phyloP scores from a whole-genome alignment of 2,329 filamentous ascomycete species.

The Chrysoporthe puriensis region DNA sequence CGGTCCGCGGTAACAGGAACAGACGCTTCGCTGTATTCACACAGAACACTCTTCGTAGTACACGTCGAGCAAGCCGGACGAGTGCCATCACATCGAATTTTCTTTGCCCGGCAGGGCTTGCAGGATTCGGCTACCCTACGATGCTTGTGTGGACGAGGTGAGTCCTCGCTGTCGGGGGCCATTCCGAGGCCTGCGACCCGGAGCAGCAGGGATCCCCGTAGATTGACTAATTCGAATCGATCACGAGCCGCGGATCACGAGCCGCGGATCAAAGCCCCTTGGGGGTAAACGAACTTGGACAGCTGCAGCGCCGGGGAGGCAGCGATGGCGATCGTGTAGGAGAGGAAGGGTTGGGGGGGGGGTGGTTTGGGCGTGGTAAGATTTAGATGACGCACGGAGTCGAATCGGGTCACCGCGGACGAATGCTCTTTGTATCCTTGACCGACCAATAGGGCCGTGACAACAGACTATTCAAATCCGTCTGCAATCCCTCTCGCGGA shows the following conservation, averaged over 20 bases:
- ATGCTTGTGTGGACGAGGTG: background rate
- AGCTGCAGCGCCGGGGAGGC: too few species aligned
- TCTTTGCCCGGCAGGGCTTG: background rate
- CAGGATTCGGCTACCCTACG: constrained; percentile 3
- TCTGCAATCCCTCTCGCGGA: too few species aligned
- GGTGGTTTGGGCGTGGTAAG: too few species aligned
- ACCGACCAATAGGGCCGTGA: too few species aligned
- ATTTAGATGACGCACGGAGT: too few species aligned
- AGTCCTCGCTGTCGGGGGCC: background rate
- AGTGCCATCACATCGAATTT: constrained; percentile 2
- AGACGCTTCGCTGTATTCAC: background rate
- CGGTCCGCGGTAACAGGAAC: background rate
- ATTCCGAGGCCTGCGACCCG: background rate
- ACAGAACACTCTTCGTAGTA: background rate
- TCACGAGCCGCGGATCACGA: background rate
- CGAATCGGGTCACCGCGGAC: too few species aligned
- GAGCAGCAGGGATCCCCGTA: background rate
- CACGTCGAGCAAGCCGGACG: background rate
- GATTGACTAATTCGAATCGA: background rate
- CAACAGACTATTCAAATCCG: too few species aligned
- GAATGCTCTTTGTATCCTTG: too few species aligned
- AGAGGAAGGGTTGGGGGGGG: too few species aligned
- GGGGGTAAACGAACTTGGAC: too few species aligned
- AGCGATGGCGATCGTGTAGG: too few species aligned
- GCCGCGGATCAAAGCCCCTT: too few species aligned